phyloP scores from a whole-genome alignment of 768 basidiomycete genomes.

The Pleurotus tuoliensis region DNA sequence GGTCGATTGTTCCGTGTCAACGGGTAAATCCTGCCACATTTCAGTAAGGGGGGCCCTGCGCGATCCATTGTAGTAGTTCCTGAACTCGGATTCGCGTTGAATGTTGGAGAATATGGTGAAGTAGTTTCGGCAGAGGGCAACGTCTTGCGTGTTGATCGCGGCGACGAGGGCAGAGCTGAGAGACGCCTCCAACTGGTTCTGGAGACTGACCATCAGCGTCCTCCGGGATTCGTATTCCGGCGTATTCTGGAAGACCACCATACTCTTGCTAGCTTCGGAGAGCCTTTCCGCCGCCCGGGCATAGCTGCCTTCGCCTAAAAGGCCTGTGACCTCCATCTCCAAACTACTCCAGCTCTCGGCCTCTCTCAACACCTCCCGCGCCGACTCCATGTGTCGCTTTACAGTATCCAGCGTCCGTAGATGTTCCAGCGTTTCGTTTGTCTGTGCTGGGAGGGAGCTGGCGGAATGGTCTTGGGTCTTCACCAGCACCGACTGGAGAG shows the following conservation, averaged over 20 bases:
- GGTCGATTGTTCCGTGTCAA: conserved; percentile 26
- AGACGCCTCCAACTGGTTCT: conserved; percentile 93
- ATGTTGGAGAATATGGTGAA: conserved; percentile 88
- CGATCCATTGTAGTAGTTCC: conserved; percentile 91
- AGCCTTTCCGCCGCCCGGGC: conserved; percentile 90
- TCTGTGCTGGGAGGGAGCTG: conserved; percentile 50
- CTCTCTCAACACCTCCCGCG: conserved; percentile 86
- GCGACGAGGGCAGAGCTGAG: conserved; percentile 88
- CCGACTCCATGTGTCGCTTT: conserved; percentile 83
- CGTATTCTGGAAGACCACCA: conserved; percentile 92
- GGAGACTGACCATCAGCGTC: conserved; percentile 83
- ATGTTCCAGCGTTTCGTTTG: conserved; percentile 64
- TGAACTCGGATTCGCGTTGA: conserved; percentile 88
- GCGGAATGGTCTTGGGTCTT: conserved; percentile 55
- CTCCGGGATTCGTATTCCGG: conserved; percentile 87
- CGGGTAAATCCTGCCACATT: conserved; percentile 60
- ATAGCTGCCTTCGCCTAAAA: conserved; percentile 77
- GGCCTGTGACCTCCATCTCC: conserved; percentile 84
- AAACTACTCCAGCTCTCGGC: conserved; percentile 97
- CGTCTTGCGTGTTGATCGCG: conserved; percentile 78
- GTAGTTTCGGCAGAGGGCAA: conserved; percentile 69
- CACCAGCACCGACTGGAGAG: conserved; percentile 64
- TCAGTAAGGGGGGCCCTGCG: conserved; percentile 61
- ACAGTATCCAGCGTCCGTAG: conserved; percentile 81
- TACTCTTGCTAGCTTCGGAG: conserved; percentile 82